Base-by-base conservation (phyloP, 768 basidiomycete genomes). In the Pleurotus ostreatus region DNA sequence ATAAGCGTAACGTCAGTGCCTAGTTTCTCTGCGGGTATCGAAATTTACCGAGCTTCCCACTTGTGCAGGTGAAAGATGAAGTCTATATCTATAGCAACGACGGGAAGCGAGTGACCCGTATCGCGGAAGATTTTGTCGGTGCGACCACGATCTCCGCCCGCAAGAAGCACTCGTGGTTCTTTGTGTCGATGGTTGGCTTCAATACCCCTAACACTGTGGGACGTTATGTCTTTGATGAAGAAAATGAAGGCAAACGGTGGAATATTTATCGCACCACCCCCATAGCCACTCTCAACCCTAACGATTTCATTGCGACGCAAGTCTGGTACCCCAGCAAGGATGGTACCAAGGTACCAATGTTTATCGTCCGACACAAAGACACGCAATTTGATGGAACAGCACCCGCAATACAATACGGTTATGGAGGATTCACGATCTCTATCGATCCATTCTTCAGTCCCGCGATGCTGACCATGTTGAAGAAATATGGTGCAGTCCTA, bases 281-380 rank as follows among this genome's bases (percentile, higher is more conserved):
- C 40, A 78, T 91, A 12, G 76, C 75, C 18, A 87, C 85, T 3
- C 70, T 93, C 37, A 74, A 78, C 49, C 74, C 82, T 0, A 79
- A 84, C 6, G 88, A 93, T 45, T 93, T 93, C 61, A 74, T 81
- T 26, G 74, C 83, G 30, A n/a, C 23, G 25, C 57, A 84, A 80
- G 86, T 91, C 16, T 94, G 91, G 86, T 93, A 85, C 63, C 67
- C 75, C 16, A 85, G 84, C 69, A 88, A 86, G 67, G 92, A 93
- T 63, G 89, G 89, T 1, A 92, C 89, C 4, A 79, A 77, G 53
- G 74, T 94, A 37, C 92, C 92, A 1, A 92, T 94, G 91, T 93
- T 92, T 64, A 78, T 94, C 59, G 87, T 92, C 18, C 79, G 84
- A 46, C 89, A 88, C 65, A 86, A 86, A 66, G 78, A 75, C 38